A percentile compares a stretch with the other conserved stretches of the same genome.
phyloP scores from a whole-genome alignment of 495 filamentous ascomycete species.

The Oleoguttula mirabilis region DNA sequence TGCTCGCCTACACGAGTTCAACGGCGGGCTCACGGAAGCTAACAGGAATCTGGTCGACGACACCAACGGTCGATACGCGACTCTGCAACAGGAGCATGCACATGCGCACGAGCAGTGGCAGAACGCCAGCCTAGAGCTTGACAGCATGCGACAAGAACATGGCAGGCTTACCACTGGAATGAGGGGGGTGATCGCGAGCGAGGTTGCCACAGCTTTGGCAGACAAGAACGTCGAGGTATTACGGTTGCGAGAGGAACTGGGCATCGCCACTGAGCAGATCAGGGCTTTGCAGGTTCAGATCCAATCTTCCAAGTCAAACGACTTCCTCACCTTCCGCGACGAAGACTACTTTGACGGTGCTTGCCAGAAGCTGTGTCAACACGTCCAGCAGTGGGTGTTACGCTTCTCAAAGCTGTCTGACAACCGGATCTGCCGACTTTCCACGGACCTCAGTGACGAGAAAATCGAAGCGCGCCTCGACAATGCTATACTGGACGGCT shows the following conservation, averaged over 20 bases:
- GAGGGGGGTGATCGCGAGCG: constrained; percentile 47
- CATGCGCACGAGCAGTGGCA: constrained; percentile 40
- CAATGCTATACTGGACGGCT: constrained; percentile 84
- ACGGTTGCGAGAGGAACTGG: constrained; percentile 63
- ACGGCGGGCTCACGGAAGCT: constrained; percentile 57
- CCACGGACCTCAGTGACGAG: constrained; percentile 71
- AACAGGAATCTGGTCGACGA: constrained; percentile 53
- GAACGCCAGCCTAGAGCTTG: constrained; percentile 45
- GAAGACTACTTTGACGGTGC: constrained; percentile 89
- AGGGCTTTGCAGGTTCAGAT: constrained; percentile 74
- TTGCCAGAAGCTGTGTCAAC: constrained; percentile 86
- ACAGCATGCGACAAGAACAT: constrained; percentile 47
- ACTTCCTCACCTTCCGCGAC: constrained; percentile 67
- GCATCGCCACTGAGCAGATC: constrained; percentile 65
- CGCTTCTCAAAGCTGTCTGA: constrained; percentile 95
- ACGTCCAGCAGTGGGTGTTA: constrained; percentile 90
- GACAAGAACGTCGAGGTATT: constrained; percentile 72
- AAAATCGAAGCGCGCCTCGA: constrained; percentile 85
- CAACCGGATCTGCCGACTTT: constrained; percentile 66
- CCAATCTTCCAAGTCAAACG: constrained; percentile 47
- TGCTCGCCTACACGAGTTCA: constrained; percentile 56
- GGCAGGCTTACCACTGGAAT: constrained; percentile 49
- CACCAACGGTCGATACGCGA: constrained; percentile 50
- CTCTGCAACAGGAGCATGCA: constrained; percentile 46
- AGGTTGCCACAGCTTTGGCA: constrained; percentile 47